phyloP scores from a whole-genome alignment of 1,284 basidiomycete species.

The Microbotryum violaceum region DNA sequence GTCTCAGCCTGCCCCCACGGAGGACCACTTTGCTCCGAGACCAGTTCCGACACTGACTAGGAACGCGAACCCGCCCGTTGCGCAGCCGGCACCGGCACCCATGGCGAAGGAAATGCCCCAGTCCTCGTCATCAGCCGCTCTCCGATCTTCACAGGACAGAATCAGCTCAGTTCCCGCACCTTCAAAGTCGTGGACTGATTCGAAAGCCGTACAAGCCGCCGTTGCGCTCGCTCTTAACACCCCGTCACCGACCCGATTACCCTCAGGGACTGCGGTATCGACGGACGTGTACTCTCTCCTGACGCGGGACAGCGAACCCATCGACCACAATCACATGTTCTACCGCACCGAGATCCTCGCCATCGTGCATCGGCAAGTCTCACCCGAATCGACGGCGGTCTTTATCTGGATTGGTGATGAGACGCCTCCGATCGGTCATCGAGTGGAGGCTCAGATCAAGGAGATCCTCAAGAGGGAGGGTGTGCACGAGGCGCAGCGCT shows the following conservation, averaged over 20 bases:
- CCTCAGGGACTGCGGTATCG: conserved; percentile 2
- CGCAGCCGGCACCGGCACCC: neutral
- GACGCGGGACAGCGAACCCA: conserved; percentile 19
- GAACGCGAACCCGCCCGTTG: too few species aligned
- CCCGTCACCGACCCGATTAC: neutral
- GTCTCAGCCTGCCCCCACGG: too few species aligned
- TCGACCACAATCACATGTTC: conserved; percentile 25
- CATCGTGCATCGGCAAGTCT: conserved; percentile 10
- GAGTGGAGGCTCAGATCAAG: conserved; percentile 3
- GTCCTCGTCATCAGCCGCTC: too few species aligned
- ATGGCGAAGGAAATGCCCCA: neutral
- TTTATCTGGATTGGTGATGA: conserved; percentile 24
- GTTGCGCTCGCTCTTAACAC: conserved; percentile 2
- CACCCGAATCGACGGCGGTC: conserved; percentile 3
- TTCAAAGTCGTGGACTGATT: neutral
- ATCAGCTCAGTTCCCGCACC: neutral
- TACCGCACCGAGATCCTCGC: conserved; percentile 21
- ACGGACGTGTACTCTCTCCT: conserved; percentile 25
- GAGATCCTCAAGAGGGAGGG: conserved; percentile 9
- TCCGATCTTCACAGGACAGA: neutral
- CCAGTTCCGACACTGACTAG: too few species aligned
- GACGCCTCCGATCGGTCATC: conserved; percentile 8
- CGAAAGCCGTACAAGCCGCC: neutral
- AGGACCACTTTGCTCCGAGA: too few species aligned
- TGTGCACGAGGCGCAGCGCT: neutral